Base-by-base conservation (phyloP, 2,329 filamentous ascomycete genomes). In the Dactylellina leptospora region DNA sequence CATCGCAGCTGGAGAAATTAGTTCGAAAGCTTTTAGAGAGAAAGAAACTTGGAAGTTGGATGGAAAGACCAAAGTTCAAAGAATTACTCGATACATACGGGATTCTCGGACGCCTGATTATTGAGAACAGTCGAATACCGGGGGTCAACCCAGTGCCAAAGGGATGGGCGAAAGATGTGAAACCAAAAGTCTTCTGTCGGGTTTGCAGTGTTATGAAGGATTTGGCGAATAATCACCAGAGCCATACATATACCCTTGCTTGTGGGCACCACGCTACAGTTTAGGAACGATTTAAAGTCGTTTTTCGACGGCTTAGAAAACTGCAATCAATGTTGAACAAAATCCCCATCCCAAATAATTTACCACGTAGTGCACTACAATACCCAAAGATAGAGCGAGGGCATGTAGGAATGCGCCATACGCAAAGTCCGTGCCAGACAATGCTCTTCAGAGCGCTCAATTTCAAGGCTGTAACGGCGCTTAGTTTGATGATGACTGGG, bases 81-180 rank as follows among this genome's bases (percentile, higher is more conserved):
- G 48, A 55, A 23, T 9, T 63, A 16, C 16, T 63, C 23, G 48
- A 63, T 38, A 44, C 22, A 1, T 55, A 63, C 47, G 59, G 59
- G 16, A 28, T 63, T 55, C 23, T 63, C 27, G 59, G 59, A 22
- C 23, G 59, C 23, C 18, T 63, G 36, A 63, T 63, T 45, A 23
- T 63, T 5, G 59, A 63, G 38, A 63, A 63, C 23, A 54, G 36
- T 33, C 47, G 36, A 8, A 22, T 63, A 2, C 47, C 47, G 6
- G 59, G 48, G 4, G 6, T 63, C 2, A 55, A 36, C 38, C 48
- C 45, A 1, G 20, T 53, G n/a, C 47, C 59, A 27, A 63, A 45
- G 18, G 48, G 33, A 1, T 63, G 47, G 47, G 36, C 47, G 16
- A 54, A 47, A 25, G 59, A 63, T 23, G n/a, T 36, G 16, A 63